Evolutionary conservation across 257 asterid species (phyloP).

Genomic region (Echites panduratus): DNA sequence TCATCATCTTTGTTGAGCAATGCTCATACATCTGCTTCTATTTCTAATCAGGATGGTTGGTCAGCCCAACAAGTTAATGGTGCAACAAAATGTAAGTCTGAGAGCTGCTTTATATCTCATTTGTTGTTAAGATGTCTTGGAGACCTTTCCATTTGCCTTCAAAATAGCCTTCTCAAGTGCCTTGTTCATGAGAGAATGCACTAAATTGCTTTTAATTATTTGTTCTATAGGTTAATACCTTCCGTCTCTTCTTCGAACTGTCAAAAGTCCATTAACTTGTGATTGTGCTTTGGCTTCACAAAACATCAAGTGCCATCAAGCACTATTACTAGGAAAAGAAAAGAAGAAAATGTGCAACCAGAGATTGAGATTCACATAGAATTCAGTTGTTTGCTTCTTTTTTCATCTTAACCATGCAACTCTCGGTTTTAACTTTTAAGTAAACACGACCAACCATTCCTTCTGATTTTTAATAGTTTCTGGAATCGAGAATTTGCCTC

Average conservation of each 20-base stretch:
- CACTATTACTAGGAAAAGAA: too few relatives aligned
- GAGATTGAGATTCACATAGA: too few relatives aligned
- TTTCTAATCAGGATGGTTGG: slow-evolving; percentile 27
- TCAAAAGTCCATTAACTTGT: too few relatives aligned
- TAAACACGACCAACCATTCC: background rate
- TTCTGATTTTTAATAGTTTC: background rate
- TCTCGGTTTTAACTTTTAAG: background rate
- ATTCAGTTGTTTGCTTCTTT: background rate
- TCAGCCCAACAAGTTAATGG: slow-evolving; percentile 23
- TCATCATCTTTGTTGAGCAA: slow-evolving; percentile 22
- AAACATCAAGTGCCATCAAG: too few relatives aligned
- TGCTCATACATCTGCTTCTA: slow-evolving; percentile 20
- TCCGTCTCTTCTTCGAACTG: too few relatives aligned
- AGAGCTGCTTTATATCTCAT: background rate
- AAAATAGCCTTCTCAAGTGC: too few relatives aligned
- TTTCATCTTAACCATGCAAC: background rate
- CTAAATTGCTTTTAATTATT: background rate
- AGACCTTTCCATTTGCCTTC: background rate
- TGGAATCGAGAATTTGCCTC: background rate
- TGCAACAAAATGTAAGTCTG: slow-evolving; percentile 32
- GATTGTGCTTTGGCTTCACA: background rate
- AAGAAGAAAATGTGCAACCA: too few relatives aligned
- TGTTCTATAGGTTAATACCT: too few relatives aligned
- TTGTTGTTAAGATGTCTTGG: too few relatives aligned
- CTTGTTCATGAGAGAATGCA: background rate